A percentile compares a stretch with the other conserved stretches of the same genome.
phyloP scores from a whole-genome alignment of 805 yeast species.

The Ogataea populi-albae region DNA sequence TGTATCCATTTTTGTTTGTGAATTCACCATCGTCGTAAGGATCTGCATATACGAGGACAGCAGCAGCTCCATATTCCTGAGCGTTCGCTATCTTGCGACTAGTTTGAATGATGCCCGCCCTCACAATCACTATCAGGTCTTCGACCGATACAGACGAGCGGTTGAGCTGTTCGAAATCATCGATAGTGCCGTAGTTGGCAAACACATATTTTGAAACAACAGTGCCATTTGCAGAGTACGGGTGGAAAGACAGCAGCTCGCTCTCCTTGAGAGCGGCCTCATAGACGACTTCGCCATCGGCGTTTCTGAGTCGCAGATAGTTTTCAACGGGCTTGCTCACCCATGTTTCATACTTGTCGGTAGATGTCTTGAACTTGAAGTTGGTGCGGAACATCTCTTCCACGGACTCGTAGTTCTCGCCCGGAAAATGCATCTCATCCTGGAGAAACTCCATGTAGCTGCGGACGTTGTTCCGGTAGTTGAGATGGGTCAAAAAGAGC shows the following conservation, averaged over 20 bases:
- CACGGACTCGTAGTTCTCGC: conserved; percentile 20
- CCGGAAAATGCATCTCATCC: conserved; percentile 23
- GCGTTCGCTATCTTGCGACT: conserved; percentile 63
- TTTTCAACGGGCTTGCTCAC: conserved; percentile 50
- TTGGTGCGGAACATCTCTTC: conserved; percentile 15
- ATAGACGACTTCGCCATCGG: conserved; percentile 37
- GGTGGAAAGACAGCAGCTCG: conserved; percentile 47
- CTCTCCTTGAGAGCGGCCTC: conserved; percentile 50
- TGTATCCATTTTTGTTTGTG: conserved; percentile 53
- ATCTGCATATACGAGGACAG: conserved; percentile 55
- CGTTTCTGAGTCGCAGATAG: conserved; percentile 36
- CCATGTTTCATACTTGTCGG: conserved; percentile 58
- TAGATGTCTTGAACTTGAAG: conserved; percentile 37
- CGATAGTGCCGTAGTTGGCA: conserved; percentile 56
- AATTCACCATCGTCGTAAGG: conserved; percentile 59
- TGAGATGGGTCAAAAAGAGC: conserved; percentile 37
- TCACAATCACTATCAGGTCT: conserved; percentile 57
- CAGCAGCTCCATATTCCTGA: conserved; percentile 58
- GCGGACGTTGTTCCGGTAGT: conserved; percentile 21
- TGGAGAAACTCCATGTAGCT: conserved; percentile 20
- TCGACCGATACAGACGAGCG: conserved; percentile 41
- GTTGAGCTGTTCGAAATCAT: conserved; percentile 49
- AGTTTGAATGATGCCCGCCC: conserved; percentile 48
- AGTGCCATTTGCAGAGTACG: conserved; percentile 63
- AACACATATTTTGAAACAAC: conserved; percentile 54